Evolutionary conservation across 371 early-diverging fungal species (phyloP), one percentile per base, ranked within the genome.

Genomic region (Phascolomyces articulosus): DNA sequence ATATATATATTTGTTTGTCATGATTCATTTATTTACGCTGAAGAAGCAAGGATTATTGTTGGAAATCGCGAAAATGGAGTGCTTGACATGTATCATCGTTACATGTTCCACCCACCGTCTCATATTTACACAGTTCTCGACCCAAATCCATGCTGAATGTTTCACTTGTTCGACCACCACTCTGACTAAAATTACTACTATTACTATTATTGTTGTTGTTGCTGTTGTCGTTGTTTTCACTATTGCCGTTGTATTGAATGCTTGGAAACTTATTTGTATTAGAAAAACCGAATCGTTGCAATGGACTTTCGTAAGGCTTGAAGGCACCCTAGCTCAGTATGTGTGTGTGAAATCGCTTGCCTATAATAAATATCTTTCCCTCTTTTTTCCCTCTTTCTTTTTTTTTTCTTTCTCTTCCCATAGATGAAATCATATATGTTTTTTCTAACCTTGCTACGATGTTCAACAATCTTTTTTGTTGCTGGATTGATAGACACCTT

Each of bases 1-100:
- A n/a, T n/a, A n/a, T n/a, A n/a, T n/a, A n/a, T n/a, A n/a, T n/a
- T n/a, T n/a, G n/a, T n/a, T n/a, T n/a, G n/a, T n/a, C n/a, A n/a
- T n/a, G n/a, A n/a, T n/a, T n/a, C n/a, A n/a, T n/a, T n/a, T n/a
- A n/a, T n/a, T n/a, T n/a, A n/a, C n/a, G n/a, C n/a, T n/a, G n/a
- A n/a, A n/a, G n/a, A n/a, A n/a, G n/a, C n/a, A n/a, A n/a, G n/a
- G n/a, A n/a, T 54, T 47, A 16, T 47, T 16, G 11, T 47, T 47
- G 47, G n/a, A 70, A 67, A 51, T 71, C 71, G 38, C 68, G 63
- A 55, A 71, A 71, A 62, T 71, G 71, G 34, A 64, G 55, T 26
- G 64, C 64, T 15, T 23, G 55, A 31, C 71, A 71, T 15, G 71
- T 71, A 51, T 67, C 67, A 57, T 71, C 71, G 47, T 71, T 71